A percentile compares a stretch with the other conserved stretches of the same genome.
Conservation (phyloP, 2,329 filamentous ascomycete genomes). For the Nigrograna mackinnonii region DNA sequence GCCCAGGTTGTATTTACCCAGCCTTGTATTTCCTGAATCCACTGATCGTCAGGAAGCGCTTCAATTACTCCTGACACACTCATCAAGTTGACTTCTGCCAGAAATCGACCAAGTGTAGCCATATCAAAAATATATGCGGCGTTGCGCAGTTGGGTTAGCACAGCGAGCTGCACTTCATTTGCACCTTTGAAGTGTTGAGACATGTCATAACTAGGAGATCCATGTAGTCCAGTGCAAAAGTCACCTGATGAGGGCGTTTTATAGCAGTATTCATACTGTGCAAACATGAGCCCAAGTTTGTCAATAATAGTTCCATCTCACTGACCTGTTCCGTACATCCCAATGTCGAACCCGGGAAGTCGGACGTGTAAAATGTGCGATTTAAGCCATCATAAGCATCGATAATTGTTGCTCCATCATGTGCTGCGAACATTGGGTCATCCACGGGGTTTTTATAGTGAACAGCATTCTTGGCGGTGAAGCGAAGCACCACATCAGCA, state of each 20-base stretch:
- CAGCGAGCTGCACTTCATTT: slow-evolving; percentile 1
- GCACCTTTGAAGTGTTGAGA: neutral
- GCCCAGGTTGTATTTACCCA: neutral
- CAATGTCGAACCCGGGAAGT: too few relatives aligned
- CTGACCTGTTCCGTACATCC: too few relatives aligned
- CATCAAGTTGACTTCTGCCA: too few relatives aligned
- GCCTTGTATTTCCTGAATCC: slow-evolving; percentile 1
- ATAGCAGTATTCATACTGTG: slow-evolving; percentile 1
- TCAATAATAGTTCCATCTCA: too few relatives aligned
- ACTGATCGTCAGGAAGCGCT: slow-evolving; percentile 5
- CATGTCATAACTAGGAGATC: neutral
- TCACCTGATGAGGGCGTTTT: neutral
- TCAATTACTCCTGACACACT: neutral
- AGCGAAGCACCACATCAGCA: slow-evolving; percentile 3
- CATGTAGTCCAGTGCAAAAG: slow-evolving; percentile 1
- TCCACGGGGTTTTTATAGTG: slow-evolving; percentile 6
- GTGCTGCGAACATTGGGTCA: slow-evolving; percentile 8
- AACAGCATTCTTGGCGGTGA: slow-evolving; percentile 5
- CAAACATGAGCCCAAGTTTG: too few relatives aligned
- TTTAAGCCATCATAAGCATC: too few relatives aligned
- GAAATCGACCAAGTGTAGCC: too few relatives aligned
- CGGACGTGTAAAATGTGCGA: too few relatives aligned
- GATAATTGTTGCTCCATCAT: too few relatives aligned
- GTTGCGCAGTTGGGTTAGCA: too few relatives aligned
- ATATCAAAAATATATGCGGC: too few relatives aligned